Percentiles rank a stretch among this genome's conserved stretches.
Conservation (phyloP, 2,329 filamentous ascomycete species). For the Sporothrix mexicana region DNA sequence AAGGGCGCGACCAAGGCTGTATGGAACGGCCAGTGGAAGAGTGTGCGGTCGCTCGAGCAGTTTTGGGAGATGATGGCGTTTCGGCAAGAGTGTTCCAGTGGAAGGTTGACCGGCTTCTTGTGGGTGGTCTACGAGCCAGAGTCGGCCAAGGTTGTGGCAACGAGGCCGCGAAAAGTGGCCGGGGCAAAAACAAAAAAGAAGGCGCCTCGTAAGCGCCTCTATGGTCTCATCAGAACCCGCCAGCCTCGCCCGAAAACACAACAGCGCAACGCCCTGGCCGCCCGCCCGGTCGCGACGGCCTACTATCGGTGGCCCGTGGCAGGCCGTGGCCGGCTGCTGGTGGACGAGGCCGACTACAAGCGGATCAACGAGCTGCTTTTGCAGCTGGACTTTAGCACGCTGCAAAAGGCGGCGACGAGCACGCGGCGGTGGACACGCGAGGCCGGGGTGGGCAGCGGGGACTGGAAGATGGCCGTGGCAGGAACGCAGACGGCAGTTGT, state of each 20-base stretch:
- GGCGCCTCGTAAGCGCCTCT: constrained; percentile 53
- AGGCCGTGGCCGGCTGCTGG: constrained; percentile 67
- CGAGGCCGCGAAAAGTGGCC: too few relatives aligned
- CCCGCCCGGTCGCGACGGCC: constrained; percentile 57
- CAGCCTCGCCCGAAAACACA: constrained; percentile 69
- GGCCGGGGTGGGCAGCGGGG: constrained; percentile 58
- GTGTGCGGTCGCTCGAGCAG: constrained; percentile 80
- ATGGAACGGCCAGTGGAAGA: constrained; percentile 75
- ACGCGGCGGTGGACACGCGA: constrained; percentile 74
- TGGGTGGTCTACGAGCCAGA: constrained; percentile 82
- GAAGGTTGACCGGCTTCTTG: constrained; percentile 88
- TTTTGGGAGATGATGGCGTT: constrained; percentile 99
- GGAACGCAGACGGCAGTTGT: constrained; percentile 50
- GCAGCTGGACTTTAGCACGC: constrained; percentile 73
- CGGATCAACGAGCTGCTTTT: constrained; percentile 72
- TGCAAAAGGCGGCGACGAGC: constrained; percentile 66
- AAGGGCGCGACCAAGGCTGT: constrained; percentile 39
- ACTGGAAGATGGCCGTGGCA: constrained; percentile 59
- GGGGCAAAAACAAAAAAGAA: constrained; percentile 17
- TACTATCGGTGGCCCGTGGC: constrained; percentile 70
- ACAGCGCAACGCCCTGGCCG: constrained; percentile 56
- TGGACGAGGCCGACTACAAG: constrained; percentile 69
- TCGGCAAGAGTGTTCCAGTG: constrained; percentile 92
- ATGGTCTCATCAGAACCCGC: constrained; percentile 67
- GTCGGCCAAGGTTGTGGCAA: background rate